These are phyloP conservation scores for Sporothrix curviconia DNA, from an alignment of 2,329 filamentous ascomycete genomes.

Conservation along the genomic window DNA sequence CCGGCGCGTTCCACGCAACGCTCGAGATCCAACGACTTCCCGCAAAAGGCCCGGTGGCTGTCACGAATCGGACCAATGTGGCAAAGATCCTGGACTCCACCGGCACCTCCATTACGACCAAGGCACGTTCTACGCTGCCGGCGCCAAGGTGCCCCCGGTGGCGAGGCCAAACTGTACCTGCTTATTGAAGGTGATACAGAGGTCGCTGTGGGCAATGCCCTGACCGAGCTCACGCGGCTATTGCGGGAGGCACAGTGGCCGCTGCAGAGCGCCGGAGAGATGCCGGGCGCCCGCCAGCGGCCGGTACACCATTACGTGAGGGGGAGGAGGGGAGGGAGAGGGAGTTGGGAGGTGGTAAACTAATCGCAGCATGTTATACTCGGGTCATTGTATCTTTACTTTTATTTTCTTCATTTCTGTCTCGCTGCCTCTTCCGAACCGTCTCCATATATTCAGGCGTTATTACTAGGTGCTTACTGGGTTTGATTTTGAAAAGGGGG, in stretches of 20 bases:
- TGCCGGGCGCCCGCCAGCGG: slow-evolving; percentile 69
- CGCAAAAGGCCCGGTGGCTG: slow-evolving; percentile 95
- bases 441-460: background rate
- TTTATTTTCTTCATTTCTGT: background rate
- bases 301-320: slow-evolving; percentile 74
- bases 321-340: background rate
- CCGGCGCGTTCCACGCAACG: slow-evolving; percentile 92
- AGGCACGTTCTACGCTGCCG: slow-evolving; percentile 79
- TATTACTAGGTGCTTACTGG: no score
- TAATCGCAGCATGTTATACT: no score
- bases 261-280: slow-evolving; percentile 84
- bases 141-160: slow-evolving; percentile 72
- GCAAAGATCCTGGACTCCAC: slow-evolving; percentile 95
- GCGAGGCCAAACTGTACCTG: slow-evolving; percentile 93
- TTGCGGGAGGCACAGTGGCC: slow-evolving; percentile 86
- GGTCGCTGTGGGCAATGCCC: slow-evolving; percentile 79
- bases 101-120: slow-evolving; percentile 93
- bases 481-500: no score
- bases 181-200: slow-evolving; percentile 97
- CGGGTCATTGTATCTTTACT: background rate
- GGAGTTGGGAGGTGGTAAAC: background rate
- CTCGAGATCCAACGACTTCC: slow-evolving; percentile 99
- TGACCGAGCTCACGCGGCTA: slow-evolving; percentile 81
- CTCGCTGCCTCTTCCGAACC: no score
- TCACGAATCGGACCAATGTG: slow-evolving; percentile 97